phyloP scores from a whole-genome alignment of 169 alveolate species.

The Besnoitia besnoiti region DNA sequence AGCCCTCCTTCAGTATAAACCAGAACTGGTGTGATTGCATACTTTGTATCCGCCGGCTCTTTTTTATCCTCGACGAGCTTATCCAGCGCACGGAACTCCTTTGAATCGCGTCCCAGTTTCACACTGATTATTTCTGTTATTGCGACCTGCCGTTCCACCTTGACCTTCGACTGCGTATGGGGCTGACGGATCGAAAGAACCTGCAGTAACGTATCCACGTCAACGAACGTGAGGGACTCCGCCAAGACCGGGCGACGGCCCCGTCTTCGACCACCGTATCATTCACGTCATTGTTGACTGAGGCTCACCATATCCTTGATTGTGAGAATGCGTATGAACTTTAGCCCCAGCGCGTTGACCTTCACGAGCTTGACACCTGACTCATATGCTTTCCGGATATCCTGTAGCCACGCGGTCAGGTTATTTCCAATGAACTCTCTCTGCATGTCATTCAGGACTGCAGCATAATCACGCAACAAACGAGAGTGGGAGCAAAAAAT shows the following conservation, averaged over 20 bases:
- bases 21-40: neutral
- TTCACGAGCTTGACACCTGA: slow-evolving; percentile 74
- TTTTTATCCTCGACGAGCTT: slow-evolving; percentile 35
- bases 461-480: neutral
- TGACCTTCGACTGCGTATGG: slow-evolving; percentile 59
- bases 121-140: slow-evolving; percentile 29
- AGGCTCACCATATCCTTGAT: slow-evolving; percentile 69
- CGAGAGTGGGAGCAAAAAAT: too few relatives aligned
- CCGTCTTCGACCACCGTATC: too few relatives aligned
- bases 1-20: neutral
- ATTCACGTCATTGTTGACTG: too few relatives aligned
- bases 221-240: too few relatives aligned
- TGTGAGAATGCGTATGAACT: slow-evolving; percentile 72
- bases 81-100: slow-evolving; percentile 58
- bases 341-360: slow-evolving; percentile 72
- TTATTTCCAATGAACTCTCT: slow-evolving; percentile 73
- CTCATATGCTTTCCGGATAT: slow-evolving; percentile 71
- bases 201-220: neutral
- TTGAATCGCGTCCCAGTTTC: slow-evolving; percentile 55
- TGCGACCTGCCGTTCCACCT: slow-evolving; percentile 59
- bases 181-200: slow-evolving; percentile 52
- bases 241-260: too few relatives aligned
- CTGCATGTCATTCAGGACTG: slow-evolving; percentile 70
- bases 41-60: slow-evolving; percentile 51
- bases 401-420: slow-evolving; percentile 72